phyloP scores from a whole-genome alignment of 495 filamentous ascomycete species.

The Penicillium silybi region DNA sequence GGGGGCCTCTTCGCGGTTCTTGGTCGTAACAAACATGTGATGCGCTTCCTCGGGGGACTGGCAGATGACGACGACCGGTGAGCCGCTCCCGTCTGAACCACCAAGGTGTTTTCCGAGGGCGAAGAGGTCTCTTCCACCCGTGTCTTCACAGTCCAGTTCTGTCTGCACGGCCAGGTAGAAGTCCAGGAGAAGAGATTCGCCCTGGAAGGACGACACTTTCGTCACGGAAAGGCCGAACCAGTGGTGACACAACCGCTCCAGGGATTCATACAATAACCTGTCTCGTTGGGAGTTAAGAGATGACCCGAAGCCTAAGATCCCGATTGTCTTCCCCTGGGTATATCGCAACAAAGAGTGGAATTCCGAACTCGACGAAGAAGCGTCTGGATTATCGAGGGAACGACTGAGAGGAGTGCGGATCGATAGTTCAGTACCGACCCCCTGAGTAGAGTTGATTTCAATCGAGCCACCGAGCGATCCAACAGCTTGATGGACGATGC shows the following conservation, averaged over 20 bases:
- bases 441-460: constrained; percentile 22
- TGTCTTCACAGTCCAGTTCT: constrained; percentile 18
- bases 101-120: neutral
- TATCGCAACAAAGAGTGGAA: constrained; percentile 2
- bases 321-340: constrained; percentile 15
- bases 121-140: constrained; percentile 8
- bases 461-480: constrained; percentile 24
- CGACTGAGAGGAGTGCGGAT: constrained; percentile 37
- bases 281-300: constrained; percentile 14
- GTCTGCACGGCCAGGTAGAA: constrained; percentile 25
- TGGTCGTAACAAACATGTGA: constrained; percentile 18
- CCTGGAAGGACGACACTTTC: constrained; percentile 4
- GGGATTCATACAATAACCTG: constrained; percentile 9
- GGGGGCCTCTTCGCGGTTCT: constrained; percentile 4
- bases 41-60: constrained; percentile 28
- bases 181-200: constrained; percentile 7
- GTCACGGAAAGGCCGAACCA: constrained; percentile 20
- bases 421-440: constrained; percentile 50
- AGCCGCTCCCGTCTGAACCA: neutral
- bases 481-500: constrained; percentile 33
- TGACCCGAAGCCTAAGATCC: constrained; percentile 21
- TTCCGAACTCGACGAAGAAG: constrained; percentile 1
- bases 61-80: constrained; percentile 28
- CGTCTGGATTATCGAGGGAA: neutral
- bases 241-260: constrained; percentile 20